Conservation (phyloP, 805 yeast genomes). For the Maudiozyma saulgeensis region DNA sequence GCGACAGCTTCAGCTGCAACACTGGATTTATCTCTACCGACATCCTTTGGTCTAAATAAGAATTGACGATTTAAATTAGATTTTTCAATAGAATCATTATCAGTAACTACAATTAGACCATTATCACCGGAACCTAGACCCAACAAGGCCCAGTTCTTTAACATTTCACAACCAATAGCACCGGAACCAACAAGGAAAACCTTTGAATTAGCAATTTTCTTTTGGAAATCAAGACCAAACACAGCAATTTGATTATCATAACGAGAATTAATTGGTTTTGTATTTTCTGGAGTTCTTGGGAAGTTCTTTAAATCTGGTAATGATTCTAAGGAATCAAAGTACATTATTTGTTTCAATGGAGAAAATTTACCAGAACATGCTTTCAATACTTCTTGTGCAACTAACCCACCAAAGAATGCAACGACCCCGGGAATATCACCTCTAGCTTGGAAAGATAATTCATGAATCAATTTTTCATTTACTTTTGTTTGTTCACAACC, state of each 20-base stretch:
- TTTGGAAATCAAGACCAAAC: constrained; percentile 72
- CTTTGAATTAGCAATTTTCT: constrained; percentile 60
- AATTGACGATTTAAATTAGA: constrained; percentile 95
- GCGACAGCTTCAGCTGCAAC: constrained; percentile 80
- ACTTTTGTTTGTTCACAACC: constrained; percentile 45
- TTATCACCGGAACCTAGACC: constrained; percentile 89
- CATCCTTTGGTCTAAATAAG: constrained; percentile 88
- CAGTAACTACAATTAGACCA: constrained; percentile 80
- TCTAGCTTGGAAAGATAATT: constrained; percentile 72
- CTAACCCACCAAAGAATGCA: constrained; percentile 87
- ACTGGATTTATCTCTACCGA: constrained; percentile 83
- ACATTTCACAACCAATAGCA: constrained; percentile 98
- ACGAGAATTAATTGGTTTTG: constrained; percentile 68
- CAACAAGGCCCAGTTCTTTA: constrained; percentile 95
- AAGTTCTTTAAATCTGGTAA: constrained; percentile 53
- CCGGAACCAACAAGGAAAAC: constrained; percentile 95
- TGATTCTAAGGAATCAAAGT: constrained; percentile 90
- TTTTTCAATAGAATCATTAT: constrained; percentile 85
- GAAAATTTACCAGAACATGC: constrained; percentile 91
- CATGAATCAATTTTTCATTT: constrained; percentile 56
- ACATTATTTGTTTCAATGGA: constrained; percentile 87
- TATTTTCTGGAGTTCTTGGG: constrained; percentile 60
- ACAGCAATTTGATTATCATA: constrained; percentile 96
- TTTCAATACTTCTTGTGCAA: constrained; percentile 94
- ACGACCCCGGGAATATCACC: constrained; percentile 88